Base-by-base conservation (phyloP, 1,284 basidiomycete genomes). In the Puccinia polysora region DNA sequence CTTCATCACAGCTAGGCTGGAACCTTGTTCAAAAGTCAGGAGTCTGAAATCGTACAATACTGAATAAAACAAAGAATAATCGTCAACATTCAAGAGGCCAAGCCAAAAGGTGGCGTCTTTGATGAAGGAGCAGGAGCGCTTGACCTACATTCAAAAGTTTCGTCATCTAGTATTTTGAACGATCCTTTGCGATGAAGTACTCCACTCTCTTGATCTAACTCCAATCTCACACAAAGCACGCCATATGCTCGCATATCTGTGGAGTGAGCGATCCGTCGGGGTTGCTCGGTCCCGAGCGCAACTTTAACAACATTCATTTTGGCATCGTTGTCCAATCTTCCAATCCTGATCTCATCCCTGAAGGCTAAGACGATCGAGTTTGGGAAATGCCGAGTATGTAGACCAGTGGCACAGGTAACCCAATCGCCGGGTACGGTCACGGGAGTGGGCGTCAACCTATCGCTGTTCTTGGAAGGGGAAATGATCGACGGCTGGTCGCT, bases 141-240 rank as follows among this genome's bases (percentile, higher is more conserved):
- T 30, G 4, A 45, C 56, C 52, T 40, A 70, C 67, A 52, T 60
- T 62, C 50, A 62, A 60, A 70, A 38, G 67, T 60, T 32, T 59
- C 45, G 49, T 70, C 67, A 47, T 59, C 56, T 23, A 70, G 38
- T 7, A 70, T 34, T 52, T 70, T 70, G 18, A 70, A 45, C 18
- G 56, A 49, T 32, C 67, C 55, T 8, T 25, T 50, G 32, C 34
- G 43, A 50, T 49, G 12, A 40, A 70, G 30, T 36, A n/a, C 23
- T 23, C 67, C 56, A 25, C 43, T 25, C n/a, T 60, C 12, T 38
- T 59, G 55, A 49, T 70, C 49, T n/a, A 70, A 23, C 28, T 60
- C 55, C 28, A 36, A 38, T 47, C 43, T 20, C 18, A 40, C 28
- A 59, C 56, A 70, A 70, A 70, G n/a, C 28, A 70, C 56, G 15